phyloP scores from a whole-genome alignment of 192 early-diverging fungal genomes.

The Coemansia asiatica region DNA sequence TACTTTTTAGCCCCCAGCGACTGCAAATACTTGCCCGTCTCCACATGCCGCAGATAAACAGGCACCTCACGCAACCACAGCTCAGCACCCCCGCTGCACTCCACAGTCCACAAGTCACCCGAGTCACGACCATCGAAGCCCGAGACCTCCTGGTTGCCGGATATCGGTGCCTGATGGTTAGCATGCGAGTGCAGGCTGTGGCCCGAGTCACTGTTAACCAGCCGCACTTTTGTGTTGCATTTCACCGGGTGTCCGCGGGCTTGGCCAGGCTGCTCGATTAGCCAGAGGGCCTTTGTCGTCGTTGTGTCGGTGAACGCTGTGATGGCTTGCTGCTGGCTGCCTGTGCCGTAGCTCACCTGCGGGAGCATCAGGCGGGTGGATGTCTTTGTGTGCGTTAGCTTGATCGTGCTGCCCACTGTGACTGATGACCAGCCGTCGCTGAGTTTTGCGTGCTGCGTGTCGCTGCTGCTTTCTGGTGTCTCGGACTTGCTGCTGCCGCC shows the following conservation, averaged over 20 bases:
- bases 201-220: slow-evolving; percentile 48
- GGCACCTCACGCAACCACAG: slow-evolving; percentile 38
- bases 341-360: slow-evolving; percentile 54
- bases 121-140: slow-evolving; percentile 49
- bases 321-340: slow-evolving; percentile 54
- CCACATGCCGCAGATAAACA: slow-evolving; percentile 35
- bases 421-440: slow-evolving; percentile 39
- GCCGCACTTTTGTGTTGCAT: slow-evolving; percentile 24
- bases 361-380: slow-evolving; percentile 40
- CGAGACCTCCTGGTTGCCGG: slow-evolving; percentile 48
- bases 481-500: slow-evolving; percentile 1
- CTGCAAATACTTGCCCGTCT: slow-evolving; percentile 36
- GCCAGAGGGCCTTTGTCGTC: slow-evolving; percentile 34
- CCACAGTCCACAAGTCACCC: slow-evolving; percentile 49
- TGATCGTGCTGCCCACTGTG: slow-evolving; percentile 44
- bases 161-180: slow-evolving; percentile 44
- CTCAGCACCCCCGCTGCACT: slow-evolving; percentile 19
- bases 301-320: slow-evolving; percentile 30
- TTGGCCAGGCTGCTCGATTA: slow-evolving; percentile 8
- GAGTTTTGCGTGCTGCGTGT: background rate
- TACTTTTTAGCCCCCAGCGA: slow-evolving; percentile 45
- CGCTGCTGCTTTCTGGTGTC: background rate
- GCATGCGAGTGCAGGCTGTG: slow-evolving; percentile 51
- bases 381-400: slow-evolving; percentile 38
- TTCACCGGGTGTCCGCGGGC: slow-evolving; percentile 26